A percentile compares a stretch with the other conserved stretches of the same genome.
Conservation (phyloP, 306 rosid species). For the Pachyrhizus erosus region DNA sequence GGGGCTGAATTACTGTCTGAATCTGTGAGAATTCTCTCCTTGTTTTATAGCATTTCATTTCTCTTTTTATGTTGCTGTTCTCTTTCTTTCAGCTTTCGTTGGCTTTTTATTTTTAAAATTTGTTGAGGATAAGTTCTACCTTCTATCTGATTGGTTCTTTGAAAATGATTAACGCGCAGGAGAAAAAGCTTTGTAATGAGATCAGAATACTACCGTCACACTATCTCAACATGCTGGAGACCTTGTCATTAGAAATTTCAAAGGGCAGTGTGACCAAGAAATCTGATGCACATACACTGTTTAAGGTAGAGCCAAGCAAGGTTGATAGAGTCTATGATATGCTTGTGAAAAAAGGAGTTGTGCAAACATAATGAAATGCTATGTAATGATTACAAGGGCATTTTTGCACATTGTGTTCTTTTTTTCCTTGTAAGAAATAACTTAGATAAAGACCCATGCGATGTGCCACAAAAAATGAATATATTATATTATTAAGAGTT, state of each 20-base stretch:
- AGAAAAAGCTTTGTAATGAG: slow-evolving; percentile 74
- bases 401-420: slow-evolving; percentile 6
- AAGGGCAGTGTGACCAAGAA: slow-evolving; percentile 67
- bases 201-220: slow-evolving; percentile 74
- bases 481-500: not conserved
- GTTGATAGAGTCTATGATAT: slow-evolving; percentile 79
- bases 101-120: not conserved
- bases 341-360: slow-evolving; percentile 67
- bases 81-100: not conserved
- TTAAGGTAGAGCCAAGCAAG: slow-evolving; percentile 77
- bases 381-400: not conserved
- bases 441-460: not conserved
- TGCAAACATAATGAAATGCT: slow-evolving; percentile 37
- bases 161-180: slow-evolving; percentile 57
- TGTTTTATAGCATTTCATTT: not conserved
- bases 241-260: slow-evolving; percentile 60
- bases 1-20: slow-evolving; percentile 79
- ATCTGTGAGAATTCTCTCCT: slow-evolving; percentile 58
- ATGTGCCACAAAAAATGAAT: not conserved
- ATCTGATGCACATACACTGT: slow-evolving; percentile 68
- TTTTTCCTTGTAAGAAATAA: not conserved
- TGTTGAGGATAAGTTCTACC: not conserved
- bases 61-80: not conserved
- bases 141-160: slow-evolving; percentile 32
- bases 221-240: slow-evolving; percentile 71